phyloP scores from a whole-genome alignment of 2,329 filamentous ascomycete genomes.

The Sarocladium strictum region DNA sequence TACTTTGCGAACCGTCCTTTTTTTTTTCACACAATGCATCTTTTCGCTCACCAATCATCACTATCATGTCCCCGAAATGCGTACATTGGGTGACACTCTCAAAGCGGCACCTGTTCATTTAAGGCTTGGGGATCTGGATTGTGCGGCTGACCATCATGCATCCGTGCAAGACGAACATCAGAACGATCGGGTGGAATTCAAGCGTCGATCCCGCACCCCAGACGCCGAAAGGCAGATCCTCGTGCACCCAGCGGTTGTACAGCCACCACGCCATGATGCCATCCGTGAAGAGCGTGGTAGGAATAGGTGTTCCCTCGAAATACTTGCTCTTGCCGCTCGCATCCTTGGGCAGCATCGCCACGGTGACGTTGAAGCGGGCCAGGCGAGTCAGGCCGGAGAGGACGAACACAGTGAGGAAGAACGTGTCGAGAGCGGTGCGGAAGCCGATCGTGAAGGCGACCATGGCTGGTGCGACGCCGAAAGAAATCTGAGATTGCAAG shows the following conservation, averaged over 20 bases:
- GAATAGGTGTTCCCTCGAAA: constrained; percentile 96
- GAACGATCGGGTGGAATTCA: constrained; percentile 79
- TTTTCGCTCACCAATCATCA: too few species aligned
- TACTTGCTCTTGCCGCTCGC: constrained; percentile 85
- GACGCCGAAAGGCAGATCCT: constrained; percentile 71
- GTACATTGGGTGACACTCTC: too few species aligned
- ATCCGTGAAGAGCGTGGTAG: constrained; percentile 77
- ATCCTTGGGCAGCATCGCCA: constrained; percentile 84
- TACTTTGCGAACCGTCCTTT: not conserved
- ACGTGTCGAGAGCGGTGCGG: constrained; percentile 75
- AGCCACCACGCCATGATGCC: constrained; percentile 88
- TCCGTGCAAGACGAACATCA: constrained; percentile 81
- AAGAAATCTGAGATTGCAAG: constrained; percentile 67
- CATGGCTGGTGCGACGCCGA: constrained; percentile 83
- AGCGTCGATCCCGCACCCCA: constrained; percentile 59
- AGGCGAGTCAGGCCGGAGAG: constrained; percentile 90
- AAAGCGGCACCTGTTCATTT: constrained; percentile 14
- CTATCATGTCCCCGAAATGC: too few species aligned
- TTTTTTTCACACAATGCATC: not conserved
- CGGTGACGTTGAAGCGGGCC: constrained; percentile 96
- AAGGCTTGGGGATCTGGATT: constrained; percentile 89
- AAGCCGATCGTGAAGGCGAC: constrained; percentile 86
- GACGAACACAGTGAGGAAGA: constrained; percentile 80
- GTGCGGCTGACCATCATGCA: constrained; percentile 94
- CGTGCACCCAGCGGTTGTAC: constrained; percentile 70